phyloP scores from a whole-genome alignment of 1,139 yeast genomes.

The Cylindricascospora bacillispora region DNA sequence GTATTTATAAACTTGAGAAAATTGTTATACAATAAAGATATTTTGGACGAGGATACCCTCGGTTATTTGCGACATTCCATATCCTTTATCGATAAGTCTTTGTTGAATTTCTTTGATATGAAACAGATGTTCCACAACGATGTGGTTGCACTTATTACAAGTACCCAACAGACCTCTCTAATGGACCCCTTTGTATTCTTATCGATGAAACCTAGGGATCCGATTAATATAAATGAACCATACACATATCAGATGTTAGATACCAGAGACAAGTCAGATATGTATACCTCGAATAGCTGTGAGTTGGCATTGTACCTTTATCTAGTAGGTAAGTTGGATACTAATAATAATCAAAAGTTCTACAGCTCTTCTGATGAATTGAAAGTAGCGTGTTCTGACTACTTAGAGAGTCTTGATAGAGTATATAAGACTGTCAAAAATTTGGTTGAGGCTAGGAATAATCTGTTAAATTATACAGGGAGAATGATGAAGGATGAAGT shows the following conservation, averaged over 20 bases:
- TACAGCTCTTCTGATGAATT: neutral
- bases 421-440: constrained; percentile 45
- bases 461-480: constrained; percentile 55
- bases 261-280: too few relatives aligned
- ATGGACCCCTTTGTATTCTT: constrained; percentile 61
- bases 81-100: constrained; percentile 25
- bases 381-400: neutral
- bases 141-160: constrained; percentile 45
- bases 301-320: too few relatives aligned
- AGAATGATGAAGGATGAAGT: constrained; percentile 64
- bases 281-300: too few relatives aligned
- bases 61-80: constrained; percentile 18
- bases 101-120: constrained; percentile 57
- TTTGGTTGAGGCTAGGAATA: constrained; percentile 54
- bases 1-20: constrained; percentile 19
- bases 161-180: constrained; percentile 57
- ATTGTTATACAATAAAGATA: constrained; percentile 5
- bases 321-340: too few relatives aligned
- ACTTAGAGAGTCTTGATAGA: neutral
- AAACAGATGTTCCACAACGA: constrained; percentile 62
- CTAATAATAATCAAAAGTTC: neutral
- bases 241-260: constrained; percentile 28
- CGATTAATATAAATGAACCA: constrained; percentile 26
- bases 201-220: constrained; percentile 38
- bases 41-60: constrained; percentile 4